A percentile compares a stretch with the other conserved stretches of the same genome.
phyloP scores from a whole-genome alignment of 2,329 filamentous ascomycete genomes.

The Aspergillus uvarum region DNA sequence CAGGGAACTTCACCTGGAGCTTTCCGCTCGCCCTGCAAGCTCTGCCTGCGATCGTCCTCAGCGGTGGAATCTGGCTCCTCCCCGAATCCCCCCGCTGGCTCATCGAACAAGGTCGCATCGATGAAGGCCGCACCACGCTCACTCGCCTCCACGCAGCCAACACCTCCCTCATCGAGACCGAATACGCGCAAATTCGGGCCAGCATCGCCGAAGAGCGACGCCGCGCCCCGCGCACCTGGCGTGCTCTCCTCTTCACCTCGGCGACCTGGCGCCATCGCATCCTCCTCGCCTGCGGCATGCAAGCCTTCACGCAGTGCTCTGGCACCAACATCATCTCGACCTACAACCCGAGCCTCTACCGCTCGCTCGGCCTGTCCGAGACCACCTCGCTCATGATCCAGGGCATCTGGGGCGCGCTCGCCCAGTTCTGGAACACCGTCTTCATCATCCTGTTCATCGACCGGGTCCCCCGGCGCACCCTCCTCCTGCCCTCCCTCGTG shows the following conservation, averaged over 20 bases:
- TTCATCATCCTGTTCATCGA: conserved; percentile 50
- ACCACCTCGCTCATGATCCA: conserved; percentile 52
- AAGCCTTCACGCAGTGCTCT: conserved; percentile 51
- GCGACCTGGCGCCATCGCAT: conserved; percentile 49
- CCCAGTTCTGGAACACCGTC: conserved; percentile 50
- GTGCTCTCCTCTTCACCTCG: conserved; percentile 43
- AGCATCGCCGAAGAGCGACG: conserved; percentile 40
- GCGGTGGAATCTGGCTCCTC: conserved; percentile 34
- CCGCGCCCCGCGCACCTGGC: conserved; percentile 40
- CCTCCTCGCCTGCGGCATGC: conserved; percentile 49
- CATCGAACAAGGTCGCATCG: conserved; percentile 36
- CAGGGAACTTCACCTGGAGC: conserved; percentile 35
- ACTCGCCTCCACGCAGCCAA: conserved; percentile 30
- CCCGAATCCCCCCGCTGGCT: conserved; percentile 40
- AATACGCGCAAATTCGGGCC: conserved; percentile 44
- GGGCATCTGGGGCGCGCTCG: conserved; percentile 52
- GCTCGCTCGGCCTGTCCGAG: conserved; percentile 45
- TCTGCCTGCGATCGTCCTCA: conserved; percentile 43
- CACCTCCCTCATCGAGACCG: conserved; percentile 38
- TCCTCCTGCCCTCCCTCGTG: conserved; percentile 47
- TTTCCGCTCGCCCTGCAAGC: conserved; percentile 38
- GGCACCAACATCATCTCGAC: conserved; percentile 51
- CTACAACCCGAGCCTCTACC: conserved; percentile 47
- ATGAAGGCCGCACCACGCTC: conserved; percentile 37
- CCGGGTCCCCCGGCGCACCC: conserved; percentile 49